phyloP scores from a whole-genome alignment of 768 basidiomycete species.

The Neoboletus subvelutipes region DNA sequence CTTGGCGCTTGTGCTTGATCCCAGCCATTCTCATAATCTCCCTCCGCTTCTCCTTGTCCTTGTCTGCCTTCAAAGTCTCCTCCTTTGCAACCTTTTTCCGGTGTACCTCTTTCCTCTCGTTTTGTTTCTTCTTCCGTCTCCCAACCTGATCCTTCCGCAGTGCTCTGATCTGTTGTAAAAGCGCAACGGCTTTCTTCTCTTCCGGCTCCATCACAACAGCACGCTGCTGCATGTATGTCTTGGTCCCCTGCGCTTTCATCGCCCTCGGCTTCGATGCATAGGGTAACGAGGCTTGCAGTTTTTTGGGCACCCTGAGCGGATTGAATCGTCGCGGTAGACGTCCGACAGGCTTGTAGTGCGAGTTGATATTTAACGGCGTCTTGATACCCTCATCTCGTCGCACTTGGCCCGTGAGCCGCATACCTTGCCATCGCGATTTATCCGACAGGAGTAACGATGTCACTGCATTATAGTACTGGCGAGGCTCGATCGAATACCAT shows the following conservation, averaged over 20 bases:
- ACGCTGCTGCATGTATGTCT: slow-evolving; percentile 92
- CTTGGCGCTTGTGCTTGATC: slow-evolving; percentile 67
- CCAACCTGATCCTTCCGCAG: slow-evolving; percentile 85
- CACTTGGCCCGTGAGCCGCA: slow-evolving; percentile 94
- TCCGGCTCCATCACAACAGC: slow-evolving; percentile 95
- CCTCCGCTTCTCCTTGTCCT: slow-evolving; percentile 74
- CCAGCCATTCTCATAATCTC: slow-evolving; percentile 72
- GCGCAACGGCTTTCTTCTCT: slow-evolving; percentile 87
- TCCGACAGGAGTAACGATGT: slow-evolving; percentile 84
- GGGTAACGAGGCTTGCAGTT: slow-evolving; percentile 87
- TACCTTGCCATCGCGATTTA: slow-evolving; percentile 85
- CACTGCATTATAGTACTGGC: slow-evolving; percentile 96
- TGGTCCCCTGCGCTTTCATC: slow-evolving; percentile 66
- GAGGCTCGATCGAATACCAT: slow-evolving; percentile 95
- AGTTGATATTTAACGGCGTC: slow-evolving; percentile 79
- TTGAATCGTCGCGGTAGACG: slow-evolving; percentile 87
- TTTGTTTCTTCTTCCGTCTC: slow-evolving; percentile 82
- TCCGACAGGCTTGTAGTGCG: slow-evolving; percentile 82
- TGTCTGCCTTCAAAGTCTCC: slow-evolving; percentile 59
- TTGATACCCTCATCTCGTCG: slow-evolving; percentile 82
- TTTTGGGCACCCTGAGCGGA: slow-evolving; percentile 81
- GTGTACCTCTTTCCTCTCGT: slow-evolving; percentile 66
- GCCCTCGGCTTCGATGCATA: slow-evolving; percentile 91
- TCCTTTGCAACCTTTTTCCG: slow-evolving; percentile 73
- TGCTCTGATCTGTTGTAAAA: slow-evolving; percentile 92